These are phyloP conservation scores for Suaeda aralocaspica DNA, from an alignment of 148 eudicot genomes.

Conservation along the genomic window DNA sequence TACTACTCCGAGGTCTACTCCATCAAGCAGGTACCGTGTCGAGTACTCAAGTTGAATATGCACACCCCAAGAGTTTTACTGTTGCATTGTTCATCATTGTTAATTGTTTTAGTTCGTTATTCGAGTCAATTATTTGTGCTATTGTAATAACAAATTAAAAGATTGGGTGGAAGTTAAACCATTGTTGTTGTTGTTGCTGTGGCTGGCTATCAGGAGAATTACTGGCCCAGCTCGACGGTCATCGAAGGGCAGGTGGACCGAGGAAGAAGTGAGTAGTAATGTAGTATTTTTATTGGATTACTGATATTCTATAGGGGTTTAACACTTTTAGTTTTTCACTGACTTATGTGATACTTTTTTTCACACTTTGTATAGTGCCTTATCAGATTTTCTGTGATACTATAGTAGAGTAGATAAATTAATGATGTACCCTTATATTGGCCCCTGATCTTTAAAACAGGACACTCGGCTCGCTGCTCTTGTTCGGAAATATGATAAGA, in stretches of 20 bases:
- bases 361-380: too few species aligned
- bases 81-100: too few species aligned
- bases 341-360: too few species aligned
- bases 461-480: constrained; percentile 48
- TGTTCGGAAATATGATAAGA: constrained; percentile 53
- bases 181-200: neutral
- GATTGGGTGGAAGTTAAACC: neutral
- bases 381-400: neutral
- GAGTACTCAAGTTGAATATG: too few species aligned
- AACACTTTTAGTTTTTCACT: too few species aligned
- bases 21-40: constrained; percentile 26
- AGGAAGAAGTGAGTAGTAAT: constrained; percentile 79
- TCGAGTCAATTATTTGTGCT: neutral
- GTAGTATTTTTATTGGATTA: too few species aligned
- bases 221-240: constrained; percentile 50
- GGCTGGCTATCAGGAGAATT: constrained; percentile 29
- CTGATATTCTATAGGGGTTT: too few species aligned
- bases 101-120: neutral
- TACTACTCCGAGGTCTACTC: constrained; percentile 21
- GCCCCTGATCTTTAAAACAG: constrained; percentile 30
- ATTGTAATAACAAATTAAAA: neutral
- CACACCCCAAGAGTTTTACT: too few species aligned
- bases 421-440: neutral
- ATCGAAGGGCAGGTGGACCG: constrained; percentile 86
- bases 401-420: neutral